Base-by-base conservation (phyloP, 805 yeast species). In the Dipodascus geniculatus region DNA sequence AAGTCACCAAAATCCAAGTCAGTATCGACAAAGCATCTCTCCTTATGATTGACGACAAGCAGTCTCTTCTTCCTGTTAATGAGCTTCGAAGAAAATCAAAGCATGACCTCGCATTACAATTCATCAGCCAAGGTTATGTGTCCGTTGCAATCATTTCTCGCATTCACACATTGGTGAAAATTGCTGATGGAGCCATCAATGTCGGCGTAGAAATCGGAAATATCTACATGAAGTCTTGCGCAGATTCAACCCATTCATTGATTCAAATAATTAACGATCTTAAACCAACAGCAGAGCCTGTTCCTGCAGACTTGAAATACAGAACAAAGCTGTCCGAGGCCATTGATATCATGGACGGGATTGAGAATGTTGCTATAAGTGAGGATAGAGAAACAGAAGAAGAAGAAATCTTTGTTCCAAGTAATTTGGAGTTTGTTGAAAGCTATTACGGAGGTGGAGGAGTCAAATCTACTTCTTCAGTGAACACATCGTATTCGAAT, bases 241-340 rank as follows among this genome's bases (percentile, higher is more conserved):
- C 96, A 1, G 98, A 90, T 64, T 87, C 96, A 0, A 75, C 82
- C 0, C 84, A 87, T 61, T 79, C 91, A 11, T 66, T 90, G 47
- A 56, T 80, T 1, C 95, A 85, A 57, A 61, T 86, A 6, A 58
- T 83, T 8, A 81, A 79, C 55, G 96, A 88, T 61, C 70, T 90
- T 60, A 86, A 85, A 60, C 79, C 79, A 14, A 89, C 90, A 0
- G 67, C 86, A 1, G 67, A 74, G 3, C 81, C 84, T 56, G 54
- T 55, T 42, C 72, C 74, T 0, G 81, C 81, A 56, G 79, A 79
- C 1, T 78, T 79, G 35, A 85, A 81, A 65, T 84, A 76, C 64
- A 78, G 73, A 50, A 62, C 67, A 8, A 61, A 65, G 33, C 53
- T 61, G 3, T 64, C 60, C 8, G 62, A 70, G 1, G 69, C 65